Conservation (phyloP, 176 grass and related monocot species). For the Thinopyrum elongatum region DNA sequence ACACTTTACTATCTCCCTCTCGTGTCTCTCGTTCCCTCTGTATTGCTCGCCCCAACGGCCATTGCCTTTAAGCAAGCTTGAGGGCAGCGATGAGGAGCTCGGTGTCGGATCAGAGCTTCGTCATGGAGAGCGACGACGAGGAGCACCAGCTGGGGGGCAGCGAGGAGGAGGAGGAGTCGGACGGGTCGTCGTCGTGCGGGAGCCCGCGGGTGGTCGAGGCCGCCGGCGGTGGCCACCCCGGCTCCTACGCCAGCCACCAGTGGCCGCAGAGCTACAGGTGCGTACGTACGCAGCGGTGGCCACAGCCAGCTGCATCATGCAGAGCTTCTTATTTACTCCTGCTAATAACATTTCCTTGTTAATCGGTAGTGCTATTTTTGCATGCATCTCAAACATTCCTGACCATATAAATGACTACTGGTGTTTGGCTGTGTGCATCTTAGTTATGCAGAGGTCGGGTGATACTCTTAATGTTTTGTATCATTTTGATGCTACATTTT, state of each 20-base stretch:
- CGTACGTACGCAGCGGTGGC: not conserved
- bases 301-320: too few relatives aligned
- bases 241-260: conserved; percentile 58
- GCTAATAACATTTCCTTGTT: too few relatives aligned
- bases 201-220: conserved; percentile 16
- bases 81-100: conserved; percentile 52
- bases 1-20: not conserved
- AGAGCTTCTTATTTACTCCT: too few relatives aligned
- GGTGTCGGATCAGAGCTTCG: conserved; percentile 56
- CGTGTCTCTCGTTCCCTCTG: not conserved
- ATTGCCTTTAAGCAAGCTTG: too few relatives aligned
- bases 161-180: conserved; percentile 10
- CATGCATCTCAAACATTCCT: too few relatives aligned
- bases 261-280: conserved; percentile 98
- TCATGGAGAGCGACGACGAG: conserved; percentile 74
- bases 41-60: not conserved
- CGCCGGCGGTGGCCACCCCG: conserved; percentile 35
- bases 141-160: conserved; percentile 11
- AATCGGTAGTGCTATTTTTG: too few relatives aligned
- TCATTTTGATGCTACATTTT: too few relatives aligned
- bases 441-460: too few relatives aligned
- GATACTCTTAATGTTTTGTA: too few relatives aligned
- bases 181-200: conserved; percentile 45
- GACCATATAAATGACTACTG: too few relatives aligned
- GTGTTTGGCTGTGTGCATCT: too few relatives aligned